Percentiles rank a stretch among this genome's conserved stretches.
Evolutionary conservation across 768 basidiomycete species (phyloP).

Genomic region (Boletus tylopilopsis): DNA sequence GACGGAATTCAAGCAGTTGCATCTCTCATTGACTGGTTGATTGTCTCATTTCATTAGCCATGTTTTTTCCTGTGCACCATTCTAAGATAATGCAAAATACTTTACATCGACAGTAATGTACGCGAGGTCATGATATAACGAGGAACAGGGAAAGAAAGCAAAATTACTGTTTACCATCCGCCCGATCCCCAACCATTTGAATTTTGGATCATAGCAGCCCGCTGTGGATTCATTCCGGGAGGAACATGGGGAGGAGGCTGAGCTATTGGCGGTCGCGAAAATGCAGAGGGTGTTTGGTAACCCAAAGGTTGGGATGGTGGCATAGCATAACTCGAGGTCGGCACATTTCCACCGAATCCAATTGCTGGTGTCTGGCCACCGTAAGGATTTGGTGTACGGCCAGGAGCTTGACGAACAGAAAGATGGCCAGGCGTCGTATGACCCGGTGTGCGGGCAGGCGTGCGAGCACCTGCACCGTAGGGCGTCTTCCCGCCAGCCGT

Average conservation of each 20-base stretch:
- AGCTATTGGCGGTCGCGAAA: constrained; percentile 39
- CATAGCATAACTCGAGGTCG: constrained; percentile 28
- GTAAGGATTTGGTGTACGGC: constrained; percentile 81
- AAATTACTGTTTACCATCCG: constrained; percentile 29
- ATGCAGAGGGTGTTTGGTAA: constrained; percentile 37
- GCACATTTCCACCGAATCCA: constrained; percentile 27
- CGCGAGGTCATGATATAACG: constrained; percentile 7
- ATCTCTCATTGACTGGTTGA: too few species aligned
- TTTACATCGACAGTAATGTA: constrained; percentile 30
- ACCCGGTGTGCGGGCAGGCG: constrained; percentile 72
- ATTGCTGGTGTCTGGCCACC: constrained; percentile 38
- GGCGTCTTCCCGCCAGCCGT: constrained; percentile 74
- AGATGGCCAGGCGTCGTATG: constrained; percentile 76
- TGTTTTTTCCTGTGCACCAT: constrained; percentile 14
- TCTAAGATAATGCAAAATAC: constrained; percentile 22
- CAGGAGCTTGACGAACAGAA: constrained; percentile 64
- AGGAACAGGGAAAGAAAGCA: constrained; percentile 14
- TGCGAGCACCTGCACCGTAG: constrained; percentile 68
- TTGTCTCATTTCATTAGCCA: neutral
- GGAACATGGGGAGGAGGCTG: constrained; percentile 45
- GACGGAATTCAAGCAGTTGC: too few species aligned
- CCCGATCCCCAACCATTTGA: constrained; percentile 34
- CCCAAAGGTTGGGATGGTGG: constrained; percentile 35
- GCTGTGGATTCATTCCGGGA: constrained; percentile 62
- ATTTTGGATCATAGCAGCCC: constrained; percentile 63